Evolutionary conservation across 2,329 filamentous ascomycete genomes (phyloP).

Genomic region (Pseudogymnoascus sp.): DNA sequence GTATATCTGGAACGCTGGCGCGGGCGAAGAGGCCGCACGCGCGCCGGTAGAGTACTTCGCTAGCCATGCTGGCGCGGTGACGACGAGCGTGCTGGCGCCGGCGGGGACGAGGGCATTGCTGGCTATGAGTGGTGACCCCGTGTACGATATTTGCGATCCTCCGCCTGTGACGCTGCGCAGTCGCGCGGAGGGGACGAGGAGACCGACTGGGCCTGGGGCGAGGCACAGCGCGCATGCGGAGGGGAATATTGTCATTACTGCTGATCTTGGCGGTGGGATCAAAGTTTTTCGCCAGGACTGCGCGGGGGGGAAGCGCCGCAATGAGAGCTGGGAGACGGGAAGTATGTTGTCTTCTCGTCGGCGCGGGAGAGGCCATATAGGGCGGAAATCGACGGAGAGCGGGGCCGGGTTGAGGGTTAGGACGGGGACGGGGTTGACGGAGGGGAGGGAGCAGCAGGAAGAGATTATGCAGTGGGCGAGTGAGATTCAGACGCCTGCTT

Average conservation of each 20-base stretch:
- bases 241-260: constrained; percentile 87
- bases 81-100: constrained; percentile 80
- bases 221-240: constrained; percentile 65
- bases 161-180: constrained; percentile 78
- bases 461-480: background rate
- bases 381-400: background rate
- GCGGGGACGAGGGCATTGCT: constrained; percentile 68
- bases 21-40: constrained; percentile 44
- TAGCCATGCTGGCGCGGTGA: constrained; percentile 81
- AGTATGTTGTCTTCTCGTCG: background rate
- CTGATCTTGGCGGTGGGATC: constrained; percentile 79
- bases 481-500: background rate
- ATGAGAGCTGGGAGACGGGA: constrained; percentile 65
- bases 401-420: background rate
- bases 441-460: background rate
- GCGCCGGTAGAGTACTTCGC: constrained; percentile 82
- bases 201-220: constrained; percentile 47
- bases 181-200: constrained; percentile 47
- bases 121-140: constrained; percentile 69
- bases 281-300: constrained; percentile 96
- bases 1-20: constrained; percentile 77
- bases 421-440: background rate
- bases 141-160: constrained; percentile 96
- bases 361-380: background rate
- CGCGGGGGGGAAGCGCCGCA: constrained; percentile 67